phyloP scores from a whole-genome alignment of 1,284 basidiomycete genomes.

The Trametes hirsuta region DNA sequence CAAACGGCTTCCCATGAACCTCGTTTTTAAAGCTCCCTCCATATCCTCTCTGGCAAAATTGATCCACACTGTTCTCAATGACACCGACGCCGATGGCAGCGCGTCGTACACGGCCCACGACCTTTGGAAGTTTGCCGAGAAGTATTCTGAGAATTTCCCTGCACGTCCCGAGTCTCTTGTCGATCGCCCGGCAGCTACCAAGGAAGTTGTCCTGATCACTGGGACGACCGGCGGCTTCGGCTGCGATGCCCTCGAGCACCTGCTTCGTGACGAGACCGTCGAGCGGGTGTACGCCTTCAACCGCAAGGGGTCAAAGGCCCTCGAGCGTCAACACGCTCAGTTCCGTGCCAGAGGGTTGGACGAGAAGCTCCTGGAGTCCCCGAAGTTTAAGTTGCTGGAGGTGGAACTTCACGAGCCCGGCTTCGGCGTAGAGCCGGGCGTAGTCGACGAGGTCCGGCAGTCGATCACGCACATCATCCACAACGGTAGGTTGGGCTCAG shows the following conservation, averaged over 20 bases:
- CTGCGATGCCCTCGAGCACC: constrained; percentile 27
- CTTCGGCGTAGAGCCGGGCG: constrained; percentile 32
- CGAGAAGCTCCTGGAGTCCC: constrained; percentile 26
- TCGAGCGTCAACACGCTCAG: constrained; percentile 34
- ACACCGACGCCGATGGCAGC: constrained; percentile 28
- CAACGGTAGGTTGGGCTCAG: constrained; percentile 29
- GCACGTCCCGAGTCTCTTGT: constrained; percentile 12
- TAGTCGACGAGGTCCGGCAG: constrained; percentile 33
- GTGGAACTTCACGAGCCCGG: constrained; percentile 33
- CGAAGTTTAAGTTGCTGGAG: constrained; percentile 40
- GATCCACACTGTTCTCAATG: constrained; percentile 15
- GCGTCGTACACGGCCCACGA: constrained; percentile 15
- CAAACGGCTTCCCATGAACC: constrained; percentile 31
- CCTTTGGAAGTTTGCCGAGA: constrained; percentile 18
- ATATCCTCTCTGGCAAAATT: constrained; percentile 34
- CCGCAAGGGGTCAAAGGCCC: constrained; percentile 15
- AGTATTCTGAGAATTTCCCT: constrained; percentile 21
- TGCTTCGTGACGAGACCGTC: constrained; percentile 24
- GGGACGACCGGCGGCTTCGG: constrained; percentile 34
- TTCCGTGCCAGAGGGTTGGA: constrained; percentile 38
- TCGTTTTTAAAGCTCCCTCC: constrained; percentile 42
- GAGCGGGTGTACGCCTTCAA: constrained; percentile 32
- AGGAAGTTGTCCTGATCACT: constrained; percentile 32
- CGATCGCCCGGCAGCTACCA: background rate
- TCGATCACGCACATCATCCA: constrained; percentile 36